Evolutionary conservation across 148 eudicot species (phyloP).

Genomic region (Salicornia ramosissima): DNA sequence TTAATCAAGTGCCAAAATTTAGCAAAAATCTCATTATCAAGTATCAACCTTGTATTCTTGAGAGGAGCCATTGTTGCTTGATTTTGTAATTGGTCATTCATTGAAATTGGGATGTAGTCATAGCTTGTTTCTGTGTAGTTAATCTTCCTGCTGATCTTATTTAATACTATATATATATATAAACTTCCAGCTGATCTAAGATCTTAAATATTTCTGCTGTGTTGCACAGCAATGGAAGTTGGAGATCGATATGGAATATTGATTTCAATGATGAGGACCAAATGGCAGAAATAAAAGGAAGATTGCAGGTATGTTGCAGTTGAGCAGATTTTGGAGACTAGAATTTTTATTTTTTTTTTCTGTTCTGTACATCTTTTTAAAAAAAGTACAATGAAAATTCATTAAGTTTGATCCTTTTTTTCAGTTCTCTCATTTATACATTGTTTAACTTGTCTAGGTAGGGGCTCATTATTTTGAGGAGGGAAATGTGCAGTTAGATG

Average conservation of each 20-base stretch:
- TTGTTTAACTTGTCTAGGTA: conserved; percentile 40
- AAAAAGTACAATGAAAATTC: not conserved
- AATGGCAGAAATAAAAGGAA: conserved; percentile 74
- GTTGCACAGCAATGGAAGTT: conserved; percentile 79
- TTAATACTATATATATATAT: too few relatives aligned
- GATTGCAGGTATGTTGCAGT: conserved; percentile 53
- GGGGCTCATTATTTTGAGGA: conserved; percentile 98
- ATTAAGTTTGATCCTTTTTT: not conserved
- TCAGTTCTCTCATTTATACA: not conserved
- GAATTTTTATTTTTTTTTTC: not conserved
- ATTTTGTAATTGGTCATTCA: too few relatives aligned
- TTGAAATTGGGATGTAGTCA: too few relatives aligned
- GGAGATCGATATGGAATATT: conserved; percentile 87
- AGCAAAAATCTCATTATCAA: too few relatives aligned
- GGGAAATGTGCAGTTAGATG: conserved; percentile 97
- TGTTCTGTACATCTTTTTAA: not conserved
- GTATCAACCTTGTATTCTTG: too few relatives aligned
- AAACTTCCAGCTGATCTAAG: conserved; percentile 5
- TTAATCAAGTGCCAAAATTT: too few relatives aligned
- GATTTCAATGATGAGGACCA: conserved; percentile 82
- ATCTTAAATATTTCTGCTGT: conserved; percentile 18
- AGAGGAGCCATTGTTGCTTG: too few relatives aligned
- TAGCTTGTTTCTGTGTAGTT: too few relatives aligned
- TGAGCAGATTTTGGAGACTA: not conserved
- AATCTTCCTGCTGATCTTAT: too few relatives aligned